Conservation (phyloP, 2,329 filamentous ascomycete species). For the Phyllosticta citribraziliensis region DNA sequence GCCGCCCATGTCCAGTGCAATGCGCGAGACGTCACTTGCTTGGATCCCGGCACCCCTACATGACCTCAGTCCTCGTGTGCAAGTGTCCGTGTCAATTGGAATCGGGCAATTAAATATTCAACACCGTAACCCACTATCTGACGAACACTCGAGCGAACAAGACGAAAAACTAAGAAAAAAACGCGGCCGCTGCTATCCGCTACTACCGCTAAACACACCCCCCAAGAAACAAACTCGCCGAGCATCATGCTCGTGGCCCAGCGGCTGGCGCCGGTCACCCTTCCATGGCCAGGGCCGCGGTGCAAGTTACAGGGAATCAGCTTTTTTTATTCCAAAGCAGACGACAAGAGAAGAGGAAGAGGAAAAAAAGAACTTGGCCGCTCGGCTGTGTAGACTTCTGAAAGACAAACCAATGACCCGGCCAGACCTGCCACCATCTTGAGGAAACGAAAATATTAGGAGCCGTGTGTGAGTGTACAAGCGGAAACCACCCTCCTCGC, state of each 20-base stretch:
- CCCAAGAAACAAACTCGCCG: constrained; percentile 9
- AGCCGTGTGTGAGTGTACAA: constrained; percentile 11
- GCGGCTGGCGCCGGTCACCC: not conserved
- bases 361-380: constrained; percentile 7
- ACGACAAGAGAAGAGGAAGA: not conserved
- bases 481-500: constrained; percentile 10
- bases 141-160: constrained; percentile 8
- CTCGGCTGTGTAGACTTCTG: constrained; percentile 5
- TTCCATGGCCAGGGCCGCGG: not conserved
- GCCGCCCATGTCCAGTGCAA: not conserved
- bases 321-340: constrained; percentile 12
- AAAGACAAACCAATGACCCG: constrained; percentile 7
- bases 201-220: constrained; percentile 6
- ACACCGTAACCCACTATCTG: constrained; percentile 10
- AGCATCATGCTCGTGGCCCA: not conserved
- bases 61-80: not conserved
- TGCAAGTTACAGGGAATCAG: constrained; percentile 10
- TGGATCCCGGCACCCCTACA: too few species aligned
- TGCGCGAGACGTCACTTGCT: not conserved
- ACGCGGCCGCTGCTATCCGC: not conserved
- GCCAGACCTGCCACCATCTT: constrained; percentile 9
- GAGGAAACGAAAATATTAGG: constrained; percentile 8
- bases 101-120: not conserved
- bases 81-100: not conserved
- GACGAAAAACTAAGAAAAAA: constrained; percentile 1